Base-by-base conservation (phyloP, 208 protist genomes). In the Trypanosoma melophagium region DNA sequence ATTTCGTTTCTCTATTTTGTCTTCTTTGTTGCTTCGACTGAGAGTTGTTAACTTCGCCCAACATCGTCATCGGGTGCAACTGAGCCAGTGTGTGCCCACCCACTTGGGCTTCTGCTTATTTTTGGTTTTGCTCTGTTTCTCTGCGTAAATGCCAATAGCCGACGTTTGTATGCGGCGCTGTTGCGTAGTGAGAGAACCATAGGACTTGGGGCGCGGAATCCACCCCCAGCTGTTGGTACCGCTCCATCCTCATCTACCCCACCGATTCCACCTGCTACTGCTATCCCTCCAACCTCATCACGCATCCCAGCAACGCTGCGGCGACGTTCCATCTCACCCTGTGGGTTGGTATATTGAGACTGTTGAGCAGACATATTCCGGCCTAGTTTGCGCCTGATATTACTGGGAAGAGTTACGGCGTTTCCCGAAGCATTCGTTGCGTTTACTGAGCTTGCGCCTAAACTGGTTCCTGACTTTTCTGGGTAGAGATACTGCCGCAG, bases 181-280 rank as follows among this genome's bases (percentile, higher is more conserved):
- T 89, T 88, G 59, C 89, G 89, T 66, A 92, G 83, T 13, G 86
- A 95, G 51, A 95, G 71, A 72, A 95, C 87, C 84, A 95, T 89
- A 52, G 89, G 89, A 38, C 84, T 90, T 12, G 89, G 89, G 3
- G 89, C 86, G 21, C 79, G 76, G 77, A 90, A 95, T 13, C 74
- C 82, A 17, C 79, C 81, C 19, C 40, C 31, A 10, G 74, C 64
- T 49, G 76, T 74, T 53, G 75, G 69, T 1, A 68, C 35, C 1
- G 71, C 53, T 51, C 66, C 76, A 52, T 87, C 84, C 0, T 83
- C 77, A 25, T 60, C 52, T 16, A 13, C 58, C 7, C 13, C 38
- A 2, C 45, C 57, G 14, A 7, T 57, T 51, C 50, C 60, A 3
- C 60, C 50, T 21, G 3, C 51, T 14, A 54, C 35, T 8, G 54